Base-by-base conservation (phyloP, 495 filamentous ascomycete species). In the Podospora pseudocomata region DNA sequence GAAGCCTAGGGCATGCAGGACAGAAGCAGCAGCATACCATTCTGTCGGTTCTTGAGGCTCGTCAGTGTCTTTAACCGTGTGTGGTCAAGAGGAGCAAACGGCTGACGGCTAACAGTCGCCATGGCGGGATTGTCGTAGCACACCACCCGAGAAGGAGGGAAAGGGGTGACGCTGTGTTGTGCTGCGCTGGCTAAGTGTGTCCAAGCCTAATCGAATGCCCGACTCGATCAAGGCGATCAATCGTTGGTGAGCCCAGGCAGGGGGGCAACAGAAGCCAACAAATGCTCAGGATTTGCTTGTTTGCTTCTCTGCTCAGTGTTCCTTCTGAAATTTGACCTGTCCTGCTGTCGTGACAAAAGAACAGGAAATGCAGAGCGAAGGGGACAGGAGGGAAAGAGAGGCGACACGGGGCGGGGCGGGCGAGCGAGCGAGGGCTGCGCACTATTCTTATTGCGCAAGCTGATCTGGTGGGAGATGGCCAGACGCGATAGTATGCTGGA, bases 11-110 rank as follows among this genome's bases (percentile, higher is more conserved):
- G 30, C 16, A 27, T 26, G 61, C 32, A 32, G 39, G 44, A 62
- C 26, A 56, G 57, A 34, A 65, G 19, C 5, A 66, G 44, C 7
- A 58, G 80, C 86, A 77, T 85, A 89, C 86, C 84, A 82, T 88
- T 88, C 72, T 89, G 87, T 72, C 82, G 77, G 69, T 88, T 89
- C 80, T 89, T 89, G 18, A 84, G 69, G 67, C 84, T 87, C 39
- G 84, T 84, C 70, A 89, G 71, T 19, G 74, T 84, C 72, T 85
- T 83, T 58, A 89, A 73, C 59, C 86, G 80, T 44, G 81, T 75
- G 57, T 79, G 81, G 63, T 84, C 81, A 16, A 88, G 74, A 15
- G 83, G 82, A 67, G 84, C 86, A 70, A 89, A 88, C 30, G 87
- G 87, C 73, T 86, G 85, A 66, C 87, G 83, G 64, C 75, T 74